phyloP scores from a whole-genome alignment of 1,284 basidiomycete genomes.

The Ustilago lituana region DNA sequence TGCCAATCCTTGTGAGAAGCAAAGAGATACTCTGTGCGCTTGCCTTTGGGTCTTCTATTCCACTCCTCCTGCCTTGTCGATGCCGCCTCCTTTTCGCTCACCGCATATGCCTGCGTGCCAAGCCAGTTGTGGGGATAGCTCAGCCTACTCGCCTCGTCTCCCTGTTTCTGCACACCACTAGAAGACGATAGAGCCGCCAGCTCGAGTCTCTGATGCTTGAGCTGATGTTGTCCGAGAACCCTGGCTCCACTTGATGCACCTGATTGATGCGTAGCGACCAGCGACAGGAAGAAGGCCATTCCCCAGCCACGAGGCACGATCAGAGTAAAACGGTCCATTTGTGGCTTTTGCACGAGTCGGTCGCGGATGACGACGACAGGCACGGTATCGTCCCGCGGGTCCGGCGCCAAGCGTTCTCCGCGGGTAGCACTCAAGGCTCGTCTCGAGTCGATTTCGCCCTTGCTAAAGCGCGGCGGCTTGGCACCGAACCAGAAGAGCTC shows the following conservation, averaged over 20 bases:
- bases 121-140: constrained; percentile 59
- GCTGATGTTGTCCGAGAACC: constrained; percentile 58
- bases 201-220: constrained; percentile 50
- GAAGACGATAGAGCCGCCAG: constrained; percentile 24
- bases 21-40: constrained; percentile 52
- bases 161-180: constrained; percentile 1
- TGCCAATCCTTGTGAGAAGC: constrained; percentile 37
- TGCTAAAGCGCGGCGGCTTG: constrained; percentile 44
- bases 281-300: constrained; percentile 57
- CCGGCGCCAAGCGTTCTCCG: constrained; percentile 44
- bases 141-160: constrained; percentile 8
- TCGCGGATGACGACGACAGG: constrained; percentile 51
- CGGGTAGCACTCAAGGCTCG: constrained; percentile 41
- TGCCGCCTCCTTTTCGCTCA: constrained; percentile 27
- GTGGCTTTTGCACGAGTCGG: constrained; percentile 15
- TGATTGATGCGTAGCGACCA: constrained; percentile 53
- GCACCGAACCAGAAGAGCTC: constrained; percentile 36
- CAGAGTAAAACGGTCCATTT: constrained; percentile 49
- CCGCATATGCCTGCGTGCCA: constrained; percentile 33
- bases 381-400: constrained; percentile 51
- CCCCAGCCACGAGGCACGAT: constrained; percentile 65
- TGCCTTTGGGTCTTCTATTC: constrained; percentile 56
- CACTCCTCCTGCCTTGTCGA: constrained; percentile 34
- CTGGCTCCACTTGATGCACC: constrained; percentile 42
- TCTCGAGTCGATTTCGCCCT: constrained; percentile 60